Conservation (phyloP, 495 filamentous ascomycete genomes). For the Ramalina intermedia region DNA sequence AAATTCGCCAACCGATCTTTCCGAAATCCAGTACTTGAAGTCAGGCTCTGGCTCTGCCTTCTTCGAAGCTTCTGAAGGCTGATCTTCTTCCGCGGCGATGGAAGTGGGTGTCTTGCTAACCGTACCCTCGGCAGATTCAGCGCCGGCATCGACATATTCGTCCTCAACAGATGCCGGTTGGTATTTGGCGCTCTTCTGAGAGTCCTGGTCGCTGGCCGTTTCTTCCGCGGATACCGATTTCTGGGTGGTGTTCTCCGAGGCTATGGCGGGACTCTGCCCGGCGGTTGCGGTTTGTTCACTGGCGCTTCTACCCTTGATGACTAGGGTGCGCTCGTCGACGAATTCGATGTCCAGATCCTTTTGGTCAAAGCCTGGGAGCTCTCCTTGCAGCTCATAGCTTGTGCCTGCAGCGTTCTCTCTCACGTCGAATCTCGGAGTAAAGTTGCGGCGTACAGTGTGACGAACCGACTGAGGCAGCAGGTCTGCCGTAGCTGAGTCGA, state of each 20-base stretch:
- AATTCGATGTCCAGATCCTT: slow-evolving; percentile 74
- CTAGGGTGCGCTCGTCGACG: slow-evolving; percentile 60
- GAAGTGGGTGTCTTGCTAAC: slow-evolving; percentile 15
- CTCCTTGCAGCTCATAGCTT: slow-evolving; percentile 70
- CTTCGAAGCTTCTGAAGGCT: slow-evolving; percentile 1
- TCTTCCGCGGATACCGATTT: slow-evolving; percentile 7
- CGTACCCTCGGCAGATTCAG: slow-evolving; percentile 22
- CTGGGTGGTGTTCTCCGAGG: slow-evolving; percentile 16
- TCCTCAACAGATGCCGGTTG: slow-evolving; percentile 55
- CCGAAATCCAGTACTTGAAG: slow-evolving; percentile 62
- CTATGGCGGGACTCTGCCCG: slow-evolving; percentile 18
- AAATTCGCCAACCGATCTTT: slow-evolving; percentile 73
- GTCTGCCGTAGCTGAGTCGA: slow-evolving; percentile 11
- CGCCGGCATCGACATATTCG: slow-evolving; percentile 29
- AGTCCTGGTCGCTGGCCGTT: slow-evolving; percentile 22
- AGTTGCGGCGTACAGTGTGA: slow-evolving; percentile 23
- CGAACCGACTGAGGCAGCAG: background rate
- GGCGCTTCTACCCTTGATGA: slow-evolving; percentile 55
- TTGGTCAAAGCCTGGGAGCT: slow-evolving; percentile 71
- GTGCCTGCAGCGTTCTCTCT: slow-evolving; percentile 40
- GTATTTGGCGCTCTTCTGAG: slow-evolving; percentile 12
- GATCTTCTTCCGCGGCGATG: slow-evolving; percentile 1
- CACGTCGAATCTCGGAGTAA: slow-evolving; percentile 70
- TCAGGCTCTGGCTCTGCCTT: slow-evolving; percentile 16
- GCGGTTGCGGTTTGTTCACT: slow-evolving; percentile 30